phyloP scores from a whole-genome alignment of 768 basidiomycete species.

The Clathrus columnatus region DNA sequence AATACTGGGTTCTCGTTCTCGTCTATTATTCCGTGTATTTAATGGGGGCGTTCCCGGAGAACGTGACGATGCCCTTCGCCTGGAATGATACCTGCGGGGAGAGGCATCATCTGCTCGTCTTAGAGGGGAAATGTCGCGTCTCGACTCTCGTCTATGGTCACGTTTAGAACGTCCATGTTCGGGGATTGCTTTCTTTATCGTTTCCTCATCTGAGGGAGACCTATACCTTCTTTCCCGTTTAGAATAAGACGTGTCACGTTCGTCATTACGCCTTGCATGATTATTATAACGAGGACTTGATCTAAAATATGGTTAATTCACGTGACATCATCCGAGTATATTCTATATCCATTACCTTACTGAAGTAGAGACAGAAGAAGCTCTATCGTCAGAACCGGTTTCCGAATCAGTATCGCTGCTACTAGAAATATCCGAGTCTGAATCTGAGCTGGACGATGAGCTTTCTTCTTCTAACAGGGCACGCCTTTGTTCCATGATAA shows the following conservation, averaged over 20 bases:
- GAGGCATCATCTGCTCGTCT: constrained; percentile 13
- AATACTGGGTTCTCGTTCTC: not conserved
- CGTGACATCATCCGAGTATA: no score
- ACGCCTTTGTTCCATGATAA: constrained; percentile 92
- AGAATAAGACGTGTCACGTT: no score
- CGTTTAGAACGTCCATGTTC: no score
- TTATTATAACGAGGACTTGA: no score
- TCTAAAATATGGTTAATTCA: no score
- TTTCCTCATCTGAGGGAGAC: not conserved
- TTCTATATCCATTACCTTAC: no score
- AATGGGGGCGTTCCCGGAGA: not conserved
- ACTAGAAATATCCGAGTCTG: constrained; percentile 30
- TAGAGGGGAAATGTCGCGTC: constrained; percentile 13
- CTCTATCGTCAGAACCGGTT: constrained; percentile 31
- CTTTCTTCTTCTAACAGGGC: constrained; percentile 71
- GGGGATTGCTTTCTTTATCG: no score
- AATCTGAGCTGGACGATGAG: constrained; percentile 33
- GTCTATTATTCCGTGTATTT: not conserved
- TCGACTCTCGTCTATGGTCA: constrained; percentile 14
- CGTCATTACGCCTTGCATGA: no score
- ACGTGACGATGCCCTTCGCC: not conserved
- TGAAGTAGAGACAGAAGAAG: no score
- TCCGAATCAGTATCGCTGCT: constrained; percentile 28
- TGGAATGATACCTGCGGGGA: no score
- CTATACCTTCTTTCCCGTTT: no score